A percentile compares a stretch with the other conserved stretches of the same genome.
Evolutionary conservation across 2,329 filamentous ascomycete genomes (phyloP).

Genomic region (Aspergillus sp.): DNA sequence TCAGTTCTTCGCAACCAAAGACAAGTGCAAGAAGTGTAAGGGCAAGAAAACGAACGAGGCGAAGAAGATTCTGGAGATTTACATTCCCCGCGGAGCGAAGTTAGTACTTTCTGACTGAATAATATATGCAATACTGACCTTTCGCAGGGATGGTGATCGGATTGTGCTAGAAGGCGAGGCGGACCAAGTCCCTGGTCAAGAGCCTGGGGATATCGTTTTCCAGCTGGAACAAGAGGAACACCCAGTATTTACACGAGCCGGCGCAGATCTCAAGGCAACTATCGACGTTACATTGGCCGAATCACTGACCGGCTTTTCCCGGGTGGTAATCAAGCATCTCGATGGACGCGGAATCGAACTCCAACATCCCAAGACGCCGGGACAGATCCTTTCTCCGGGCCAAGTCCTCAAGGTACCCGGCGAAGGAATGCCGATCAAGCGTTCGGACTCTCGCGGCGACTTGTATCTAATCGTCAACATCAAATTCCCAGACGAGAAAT

Average conservation of each 20-base stretch:
- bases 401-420: slow-evolving; percentile 82
- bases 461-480: slow-evolving; percentile 84
- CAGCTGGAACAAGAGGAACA: slow-evolving; percentile 79
- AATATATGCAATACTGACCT: background rate
- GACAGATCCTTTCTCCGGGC: slow-evolving; percentile 77
- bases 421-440: slow-evolving; percentile 94
- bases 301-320: slow-evolving; percentile 82
- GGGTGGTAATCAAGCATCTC: slow-evolving; percentile 86
- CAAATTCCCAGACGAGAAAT: slow-evolving; percentile 83
- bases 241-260: slow-evolving; percentile 76
- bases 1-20: slow-evolving; percentile 88
- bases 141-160: slow-evolving; percentile 69
- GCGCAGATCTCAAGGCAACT: slow-evolving; percentile 79
- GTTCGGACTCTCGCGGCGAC: slow-evolving; percentile 78
- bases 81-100: slow-evolving; percentile 83
- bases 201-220: slow-evolving; percentile 91
- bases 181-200: slow-evolving; percentile 85
- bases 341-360: slow-evolving; percentile 89
- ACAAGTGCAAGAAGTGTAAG: slow-evolving; percentile 99
- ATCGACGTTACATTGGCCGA: slow-evolving; percentile 80
- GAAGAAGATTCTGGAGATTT: slow-evolving; percentile 93
- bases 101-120: slow-evolving; percentile 32
- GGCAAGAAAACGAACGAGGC: slow-evolving; percentile 82
- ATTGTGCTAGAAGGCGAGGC: slow-evolving; percentile 92
- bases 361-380: slow-evolving; percentile 70